phyloP scores from a whole-genome alignment of 257 asterid species.

The Solanum sparsipilum region DNA sequence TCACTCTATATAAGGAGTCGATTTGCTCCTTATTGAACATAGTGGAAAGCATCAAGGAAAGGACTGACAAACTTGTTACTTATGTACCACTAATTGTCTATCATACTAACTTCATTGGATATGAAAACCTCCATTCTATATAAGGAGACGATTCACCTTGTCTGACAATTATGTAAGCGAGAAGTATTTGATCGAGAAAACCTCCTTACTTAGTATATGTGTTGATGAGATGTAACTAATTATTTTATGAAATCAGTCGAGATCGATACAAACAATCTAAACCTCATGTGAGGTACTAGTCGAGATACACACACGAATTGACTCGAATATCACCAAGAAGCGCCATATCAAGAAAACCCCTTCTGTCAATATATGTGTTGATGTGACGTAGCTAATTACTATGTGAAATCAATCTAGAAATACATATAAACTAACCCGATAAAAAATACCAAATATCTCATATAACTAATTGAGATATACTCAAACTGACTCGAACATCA shows the following conservation, averaged over 20 bases:
- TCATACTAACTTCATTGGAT: not conserved
- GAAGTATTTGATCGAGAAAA: not conserved
- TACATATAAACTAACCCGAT: no score
- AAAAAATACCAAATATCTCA: no score
- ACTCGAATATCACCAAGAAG: not conserved
- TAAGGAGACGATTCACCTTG: not conserved
- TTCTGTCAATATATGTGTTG: fast-evolving
- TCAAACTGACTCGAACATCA: not conserved
- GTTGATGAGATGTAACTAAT: not conserved
- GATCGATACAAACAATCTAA: not conserved
- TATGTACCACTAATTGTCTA: not conserved
- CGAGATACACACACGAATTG: not conserved
- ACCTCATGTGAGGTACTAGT: not conserved
- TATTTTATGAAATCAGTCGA: not conserved
- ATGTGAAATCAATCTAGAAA: fast-evolving
- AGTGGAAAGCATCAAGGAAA: not conserved
- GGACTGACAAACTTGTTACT: no score
- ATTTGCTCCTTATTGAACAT: not conserved
- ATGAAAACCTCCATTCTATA: not conserved
- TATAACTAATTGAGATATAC: not conserved
- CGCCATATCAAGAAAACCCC: not conserved
- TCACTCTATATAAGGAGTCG: not conserved
- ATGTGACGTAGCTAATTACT: fast-evolving
- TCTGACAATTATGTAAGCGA: not conserved
- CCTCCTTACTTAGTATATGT: not conserved